Conservation (phyloP, 768 basidiomycete species). For the Tremella fuciformis region DNA sequence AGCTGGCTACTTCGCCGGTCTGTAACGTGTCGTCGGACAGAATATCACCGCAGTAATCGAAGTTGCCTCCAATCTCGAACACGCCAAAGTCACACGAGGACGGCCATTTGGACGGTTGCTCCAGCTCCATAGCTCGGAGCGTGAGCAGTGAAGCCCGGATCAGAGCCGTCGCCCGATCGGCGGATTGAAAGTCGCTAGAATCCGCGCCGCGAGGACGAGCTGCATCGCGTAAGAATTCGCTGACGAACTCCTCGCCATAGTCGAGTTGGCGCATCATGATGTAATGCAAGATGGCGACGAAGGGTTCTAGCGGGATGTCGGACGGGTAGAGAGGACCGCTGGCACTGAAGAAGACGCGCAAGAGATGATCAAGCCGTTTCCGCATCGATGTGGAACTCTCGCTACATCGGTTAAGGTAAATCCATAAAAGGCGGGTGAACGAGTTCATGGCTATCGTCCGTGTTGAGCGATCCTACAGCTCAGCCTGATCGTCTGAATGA, state of each 20-base stretch:
- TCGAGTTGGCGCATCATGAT: constrained; percentile 79
- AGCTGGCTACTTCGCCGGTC: constrained; percentile 68
- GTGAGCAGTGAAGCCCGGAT: constrained; percentile 75
- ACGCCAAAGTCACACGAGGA: constrained; percentile 63
- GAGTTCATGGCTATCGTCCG: constrained; percentile 75
- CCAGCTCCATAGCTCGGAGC: constrained; percentile 68
- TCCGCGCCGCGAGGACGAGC: constrained; percentile 51
- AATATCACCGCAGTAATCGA: constrained; percentile 59
- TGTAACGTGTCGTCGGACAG: constrained; percentile 60
- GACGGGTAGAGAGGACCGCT: constrained; percentile 76
- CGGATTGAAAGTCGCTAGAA: constrained; percentile 54
- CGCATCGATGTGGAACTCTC: constrained; percentile 77
- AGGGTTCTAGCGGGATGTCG: constrained; percentile 74
- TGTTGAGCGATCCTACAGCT: constrained; percentile 67
- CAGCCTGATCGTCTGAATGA: constrained; percentile 12
- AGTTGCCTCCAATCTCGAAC: constrained; percentile 56
- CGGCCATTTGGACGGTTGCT: constrained; percentile 75
- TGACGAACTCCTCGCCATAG: constrained; percentile 73
- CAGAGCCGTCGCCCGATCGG: constrained; percentile 71
- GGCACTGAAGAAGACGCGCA: constrained; percentile 28
- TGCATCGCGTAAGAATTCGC: constrained; percentile 74
- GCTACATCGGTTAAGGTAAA: constrained; percentile 89
- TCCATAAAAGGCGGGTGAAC: constrained; percentile 80
- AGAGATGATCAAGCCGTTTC: constrained; percentile 68
- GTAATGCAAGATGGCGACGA: constrained; percentile 76